Evolutionary conservation across 1,284 basidiomycete genomes (phyloP).

Genomic region (Malassezia sympodialis): DNA sequence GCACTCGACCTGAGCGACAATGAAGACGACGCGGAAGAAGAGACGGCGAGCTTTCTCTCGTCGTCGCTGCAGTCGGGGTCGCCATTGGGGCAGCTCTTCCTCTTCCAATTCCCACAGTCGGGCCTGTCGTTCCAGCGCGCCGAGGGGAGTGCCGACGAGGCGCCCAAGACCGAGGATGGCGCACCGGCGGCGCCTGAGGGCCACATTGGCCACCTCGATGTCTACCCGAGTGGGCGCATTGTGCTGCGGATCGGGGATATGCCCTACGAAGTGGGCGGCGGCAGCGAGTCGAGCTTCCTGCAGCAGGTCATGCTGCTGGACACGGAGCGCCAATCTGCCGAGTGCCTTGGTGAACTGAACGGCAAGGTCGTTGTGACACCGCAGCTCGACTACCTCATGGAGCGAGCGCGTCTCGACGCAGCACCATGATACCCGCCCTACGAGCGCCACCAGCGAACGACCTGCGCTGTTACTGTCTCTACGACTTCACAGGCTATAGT

Average conservation of each 20-base stretch:
- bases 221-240: slow-evolving; percentile 38
- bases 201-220: slow-evolving; percentile 34
- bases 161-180: neutral
- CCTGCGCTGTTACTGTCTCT: neutral
- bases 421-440: neutral
- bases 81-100: slow-evolving; percentile 60
- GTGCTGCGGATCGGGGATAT: slow-evolving; percentile 35
- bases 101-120: slow-evolving; percentile 84
- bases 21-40: slow-evolving; percentile 74
- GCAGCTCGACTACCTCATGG: slow-evolving; percentile 66
- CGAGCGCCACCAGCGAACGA: too few species aligned
- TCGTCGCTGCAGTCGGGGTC: slow-evolving; percentile 25
- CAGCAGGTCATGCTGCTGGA: slow-evolving; percentile 76
- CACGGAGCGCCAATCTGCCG: slow-evolving; percentile 55
- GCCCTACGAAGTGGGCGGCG: slow-evolving; percentile 61
- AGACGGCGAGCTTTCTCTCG: slow-evolving; percentile 70
- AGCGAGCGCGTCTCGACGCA: slow-evolving; percentile 46
- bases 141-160: neutral
- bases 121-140: slow-evolving; percentile 62
- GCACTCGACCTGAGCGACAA: slow-evolving; percentile 70
- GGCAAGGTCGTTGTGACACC: slow-evolving; percentile 77
- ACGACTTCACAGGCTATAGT: neutral
- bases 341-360: slow-evolving; percentile 72
- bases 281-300: slow-evolving; percentile 75
- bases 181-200: slow-evolving; percentile 21